A percentile compares a stretch with the other conserved stretches of the same genome.
phyloP scores from a whole-genome alignment of 23 red algal species.

The Gracilariopsis chorda region DNA sequence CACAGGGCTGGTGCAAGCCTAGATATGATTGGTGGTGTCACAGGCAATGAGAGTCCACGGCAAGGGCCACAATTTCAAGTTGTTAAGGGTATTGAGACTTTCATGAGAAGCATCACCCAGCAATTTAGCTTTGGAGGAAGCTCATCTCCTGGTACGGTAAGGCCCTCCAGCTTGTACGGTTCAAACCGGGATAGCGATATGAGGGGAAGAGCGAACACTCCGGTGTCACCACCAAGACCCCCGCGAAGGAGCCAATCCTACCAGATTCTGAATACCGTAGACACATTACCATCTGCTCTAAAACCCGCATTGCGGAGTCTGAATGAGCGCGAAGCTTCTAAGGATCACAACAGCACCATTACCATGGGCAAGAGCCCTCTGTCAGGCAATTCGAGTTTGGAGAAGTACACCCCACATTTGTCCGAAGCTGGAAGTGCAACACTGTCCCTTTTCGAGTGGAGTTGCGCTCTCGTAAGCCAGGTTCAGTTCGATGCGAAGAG shows the following conservation, averaged over 20 bases:
- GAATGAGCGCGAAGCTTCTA: no score
- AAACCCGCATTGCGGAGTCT: neutral
- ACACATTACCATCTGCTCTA: neutral
- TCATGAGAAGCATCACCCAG: slow-evolving; percentile 8
- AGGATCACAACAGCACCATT: no score
- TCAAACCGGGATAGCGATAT: neutral
- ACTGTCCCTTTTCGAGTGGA: slow-evolving; percentile 58
- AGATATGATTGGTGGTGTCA: no score
- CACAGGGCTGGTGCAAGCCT: no score
- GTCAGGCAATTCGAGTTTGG: no score
- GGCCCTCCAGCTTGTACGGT: neutral
- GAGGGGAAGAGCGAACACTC: neutral
- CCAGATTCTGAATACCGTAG: slow-evolving; percentile 47
- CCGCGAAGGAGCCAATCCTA: slow-evolving; percentile 45
- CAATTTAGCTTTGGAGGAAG: neutral
- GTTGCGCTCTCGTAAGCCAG: slow-evolving; percentile 24
- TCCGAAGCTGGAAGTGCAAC: slow-evolving; percentile 21
- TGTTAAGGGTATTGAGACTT: neutral
- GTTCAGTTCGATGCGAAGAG: slow-evolving; percentile 4
- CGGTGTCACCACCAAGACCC: slow-evolving; percentile 23
- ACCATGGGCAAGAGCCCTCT: no score
- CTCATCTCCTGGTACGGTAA: neutral
- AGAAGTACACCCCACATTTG: no score
- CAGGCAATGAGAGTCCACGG: neutral
- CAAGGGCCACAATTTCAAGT: neutral